Base-by-base conservation (phyloP, 1,139 yeast species). In the Suhomyces panamericanus region DNA sequence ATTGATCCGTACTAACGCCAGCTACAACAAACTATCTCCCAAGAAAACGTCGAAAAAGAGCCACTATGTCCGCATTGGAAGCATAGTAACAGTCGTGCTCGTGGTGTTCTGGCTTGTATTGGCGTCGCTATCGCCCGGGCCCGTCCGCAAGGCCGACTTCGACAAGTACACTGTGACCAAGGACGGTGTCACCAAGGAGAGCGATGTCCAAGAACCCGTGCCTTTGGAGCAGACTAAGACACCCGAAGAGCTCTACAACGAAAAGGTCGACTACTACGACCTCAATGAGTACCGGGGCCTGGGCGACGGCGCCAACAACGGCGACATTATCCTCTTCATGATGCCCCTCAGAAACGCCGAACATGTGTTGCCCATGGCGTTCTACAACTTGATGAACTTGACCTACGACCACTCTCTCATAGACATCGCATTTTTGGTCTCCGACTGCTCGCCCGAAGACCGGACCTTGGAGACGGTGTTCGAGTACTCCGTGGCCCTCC, bases 271-370 rank as follows among this genome's bases (percentile, higher is more conserved):
- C 44, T 72, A 66, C 49, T 85, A 81, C 56, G 93, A 86, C 56
- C 69, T 87, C 52, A 70, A 71, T 46, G 76, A 81, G 32, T 85
- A 72, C 55, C 68, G 63, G 41, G 93, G 91, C 1, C 55, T 76
- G 1, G 58, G 73, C 4, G 69, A 74, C 38, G 95, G 91, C 3
- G 66, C 66, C 14, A 57, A 62, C n/a, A 64, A 81, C 13, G 78
- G 81, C 13, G 95, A 88, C 52, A 78, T 83, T 39, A 81, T 89
- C 12, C 68, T 89, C 47, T 67, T 89, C 46, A 75, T 86, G 53
- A 78, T 89, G 63, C 96, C 96, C 1, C 69, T 89, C 48, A 75
- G 95, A 59, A 86, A 89, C 59, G 96, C 96, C 0, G 91, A 85
- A 56, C 73, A 77, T 34, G 93, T 87, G 20, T 68, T 89, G 47